These are phyloP conservation scores for Hamamelis virginiana DNA, from an alignment of 164 flowering plant genomes.

Conservation along the genomic window DNA sequence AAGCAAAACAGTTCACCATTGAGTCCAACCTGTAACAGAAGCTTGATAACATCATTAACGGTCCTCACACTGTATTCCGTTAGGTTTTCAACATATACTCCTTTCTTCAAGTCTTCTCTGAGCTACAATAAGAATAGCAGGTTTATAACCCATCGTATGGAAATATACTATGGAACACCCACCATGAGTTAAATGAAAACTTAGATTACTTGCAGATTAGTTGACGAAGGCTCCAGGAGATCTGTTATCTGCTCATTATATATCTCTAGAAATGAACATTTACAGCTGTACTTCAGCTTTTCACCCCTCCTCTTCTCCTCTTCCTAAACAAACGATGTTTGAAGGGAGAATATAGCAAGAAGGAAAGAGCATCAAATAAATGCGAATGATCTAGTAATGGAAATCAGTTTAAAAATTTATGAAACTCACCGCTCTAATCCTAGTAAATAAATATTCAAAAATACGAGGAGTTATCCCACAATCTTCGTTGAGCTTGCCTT, in stretches of 20 bases:
- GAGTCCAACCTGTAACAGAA: slow-evolving; percentile 55
- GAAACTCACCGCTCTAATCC: slow-evolving; percentile 53
- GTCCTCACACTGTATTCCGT: slow-evolving; percentile 57
- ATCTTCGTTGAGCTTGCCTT: slow-evolving; percentile 49
- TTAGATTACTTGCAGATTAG: slow-evolving; percentile 67
- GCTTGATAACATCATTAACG: slow-evolving; percentile 64
- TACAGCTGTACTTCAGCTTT: slow-evolving; percentile 71
- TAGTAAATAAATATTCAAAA: slow-evolving; percentile 70
- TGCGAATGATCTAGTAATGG: not conserved
- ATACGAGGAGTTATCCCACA: slow-evolving; percentile 89
- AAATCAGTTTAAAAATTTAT: not conserved
- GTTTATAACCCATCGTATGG: not conserved
- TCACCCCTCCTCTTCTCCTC: slow-evolving; percentile 69
- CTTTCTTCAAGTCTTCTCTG: slow-evolving; percentile 83
- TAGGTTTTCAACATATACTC: slow-evolving; percentile 89
- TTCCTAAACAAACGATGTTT: slow-evolving; percentile 52
- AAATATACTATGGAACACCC: not conserved
- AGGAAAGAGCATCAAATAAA: not conserved
- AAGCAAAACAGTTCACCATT: slow-evolving; percentile 3
- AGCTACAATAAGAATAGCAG: slow-evolving; percentile 45
- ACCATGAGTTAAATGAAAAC: not conserved
- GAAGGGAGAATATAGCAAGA: not conserved
- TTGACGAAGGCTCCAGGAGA: slow-evolving; percentile 84
- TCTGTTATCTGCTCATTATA: slow-evolving; percentile 95
- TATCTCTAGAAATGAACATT: slow-evolving; percentile 90